Evolutionary conservation across 1,284 basidiomycete species (phyloP), one percentile per base, ranked within the genome.

Genomic region (Sporisorium scitamineum): DNA sequence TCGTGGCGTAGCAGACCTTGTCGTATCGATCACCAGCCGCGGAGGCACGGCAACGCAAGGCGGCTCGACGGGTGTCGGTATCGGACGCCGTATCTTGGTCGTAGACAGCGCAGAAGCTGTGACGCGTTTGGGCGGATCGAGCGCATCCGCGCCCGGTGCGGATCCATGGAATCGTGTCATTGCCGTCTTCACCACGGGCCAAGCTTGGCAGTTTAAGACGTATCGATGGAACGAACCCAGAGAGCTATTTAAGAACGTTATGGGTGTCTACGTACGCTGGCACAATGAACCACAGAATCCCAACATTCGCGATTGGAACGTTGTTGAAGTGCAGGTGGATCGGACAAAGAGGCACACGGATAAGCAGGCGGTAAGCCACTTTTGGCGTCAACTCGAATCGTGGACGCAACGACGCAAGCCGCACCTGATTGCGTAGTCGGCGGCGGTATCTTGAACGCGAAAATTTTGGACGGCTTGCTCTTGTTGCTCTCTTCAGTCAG

Each of bases 161-260:
- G 83, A 85, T 54, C 77, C 71, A 11, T 81, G 89, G 89, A 94
- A 96, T 69, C 90, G 96, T 26, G 97, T 99, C 6, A 91, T 97
- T 5, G 96, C 94, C 78, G 96, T 99, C 13, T 92, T 97, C 89
- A 98, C 96, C 1, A 98, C 94, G 0, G 96, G 96, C 2, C 96
- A 98, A 81, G 91, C 92, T 54, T 99, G 96, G 96, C 96, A 98
- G 86, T 99, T 99, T 87, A 90, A 92, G 76, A 91, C 92, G 31
- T 99, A 98, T 87, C 94, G 94, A 85, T 98, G 95, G 95, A 91
- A 89, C 55, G 94, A 98, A 79, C 95, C 96, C 1, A 91, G 91
- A 70, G 90, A 92, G 60, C 87, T 98, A 29, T 98, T 98, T 87
- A 93, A 95, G 84, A 92, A 98, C 84, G 81, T 80, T 13, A 81